A percentile compares a stretch with the other conserved stretches of the same genome.
These are phyloP conservation scores for Chionographis japonica DNA, from an alignment of 106 monocot genomes.

Conservation along the genomic window DNA sequence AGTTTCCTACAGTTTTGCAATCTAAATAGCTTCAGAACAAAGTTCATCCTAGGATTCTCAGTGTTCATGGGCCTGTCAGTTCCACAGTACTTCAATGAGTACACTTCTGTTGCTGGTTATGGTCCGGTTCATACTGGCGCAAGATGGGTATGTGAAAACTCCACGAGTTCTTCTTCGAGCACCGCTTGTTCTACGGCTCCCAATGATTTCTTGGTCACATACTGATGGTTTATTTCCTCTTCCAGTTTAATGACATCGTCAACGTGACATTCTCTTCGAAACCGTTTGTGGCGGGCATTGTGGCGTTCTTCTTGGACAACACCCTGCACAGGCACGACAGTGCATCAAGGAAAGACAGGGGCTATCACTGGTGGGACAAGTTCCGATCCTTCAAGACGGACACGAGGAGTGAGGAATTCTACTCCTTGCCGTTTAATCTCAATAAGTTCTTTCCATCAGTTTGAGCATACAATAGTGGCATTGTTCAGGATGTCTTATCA, in stretches of 20 bases:
- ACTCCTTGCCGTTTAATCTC: constrained; percentile 65
- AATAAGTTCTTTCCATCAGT: constrained; percentile 68
- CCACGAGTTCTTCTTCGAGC: not conserved
- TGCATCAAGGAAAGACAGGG: constrained; percentile 45
- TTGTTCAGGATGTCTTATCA: not conserved
- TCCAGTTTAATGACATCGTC: constrained; percentile 72
- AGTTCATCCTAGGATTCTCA: constrained; percentile 91
- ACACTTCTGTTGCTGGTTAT: constrained; percentile 94
- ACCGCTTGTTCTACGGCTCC: not conserved
- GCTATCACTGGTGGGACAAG: constrained; percentile 70
- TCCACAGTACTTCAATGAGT: constrained; percentile 98
- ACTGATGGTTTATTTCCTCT: not conserved
- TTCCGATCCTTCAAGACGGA: constrained; percentile 65
- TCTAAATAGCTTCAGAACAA: constrained; percentile 91
- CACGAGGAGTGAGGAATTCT: constrained; percentile 68
- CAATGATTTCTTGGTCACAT: not conserved
- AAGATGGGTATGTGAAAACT: constrained; percentile 70
- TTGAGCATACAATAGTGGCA: constrained; percentile 12
- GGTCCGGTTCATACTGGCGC: constrained; percentile 84
- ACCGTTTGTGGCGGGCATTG: constrained; percentile 51
- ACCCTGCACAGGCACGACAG: constrained; percentile 46
- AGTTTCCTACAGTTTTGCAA: constrained; percentile 97
- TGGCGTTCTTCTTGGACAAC: constrained; percentile 72
- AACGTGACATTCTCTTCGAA: constrained; percentile 80
- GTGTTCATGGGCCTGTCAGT: constrained; percentile 90